Evolutionary conservation across 2,329 filamentous ascomycete genomes (phyloP), one percentile per base, ranked within the genome.

Genomic region (Xylariaceae sp.): DNA sequence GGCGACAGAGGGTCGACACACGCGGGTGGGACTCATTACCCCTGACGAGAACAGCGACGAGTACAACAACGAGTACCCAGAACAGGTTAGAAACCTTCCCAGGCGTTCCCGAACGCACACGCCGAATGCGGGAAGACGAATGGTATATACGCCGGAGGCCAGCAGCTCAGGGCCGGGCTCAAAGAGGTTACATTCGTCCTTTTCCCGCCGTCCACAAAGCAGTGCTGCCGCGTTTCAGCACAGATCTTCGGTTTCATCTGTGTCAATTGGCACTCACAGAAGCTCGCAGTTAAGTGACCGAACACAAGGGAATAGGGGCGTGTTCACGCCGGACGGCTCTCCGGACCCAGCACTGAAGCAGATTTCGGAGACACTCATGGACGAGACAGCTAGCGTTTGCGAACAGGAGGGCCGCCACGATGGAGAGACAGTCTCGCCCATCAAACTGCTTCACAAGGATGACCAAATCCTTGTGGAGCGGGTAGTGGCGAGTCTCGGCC

Each of bases 251-350:
- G 68, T 79, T 27, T 79, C 80, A 3, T 82, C 80, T 0, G 78
- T 79, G 45, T 85, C 81, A 0, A 76, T 73, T 0, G 80, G 80
- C 12, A 85, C 83, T 1, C 80, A 76, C 49, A 74, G 83, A 61
- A 85, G 80, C 65, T 86, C 86, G 59, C 83, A 83, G 0, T 72
- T 86, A 4, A 76, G 85, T 42, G 80, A 78, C 61, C 80, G 75
- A 62, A 64, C 74, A 12, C 78, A 74, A 58, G 65, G 72, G 6
- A 74, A 72, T 48, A 74, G 71, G 34, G 77, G 76, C 4, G 68
- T 79, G 11, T 62, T 76, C 39, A 80, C 76, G 2, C 76, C 77
- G 2, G 71, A 68, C 6, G 74, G 71, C 3, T 80, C 79, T 1
- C 77, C 76, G 1, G 78, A 81, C 43, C 68, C 73, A 34, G 76